Conservation (phyloP, 2,329 filamentous ascomycete genomes). For the Colletotrichum sp. region DNA sequence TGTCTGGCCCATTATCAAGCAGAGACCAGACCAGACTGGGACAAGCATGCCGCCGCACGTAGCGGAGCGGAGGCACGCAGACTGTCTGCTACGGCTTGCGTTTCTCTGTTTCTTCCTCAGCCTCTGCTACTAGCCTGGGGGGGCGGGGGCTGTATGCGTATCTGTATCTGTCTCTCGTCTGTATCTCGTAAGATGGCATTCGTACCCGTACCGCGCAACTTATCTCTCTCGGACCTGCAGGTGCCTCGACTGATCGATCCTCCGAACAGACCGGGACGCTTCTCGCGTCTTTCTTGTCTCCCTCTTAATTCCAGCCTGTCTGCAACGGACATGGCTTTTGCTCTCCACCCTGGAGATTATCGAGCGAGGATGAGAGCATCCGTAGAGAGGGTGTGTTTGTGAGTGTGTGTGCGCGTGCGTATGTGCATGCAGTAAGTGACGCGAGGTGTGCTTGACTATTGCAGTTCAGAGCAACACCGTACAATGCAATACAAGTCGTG, state of each 20-base stretch:
- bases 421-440: neutral
- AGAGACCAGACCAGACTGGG: slow-evolving; percentile 9
- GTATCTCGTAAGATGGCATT: neutral
- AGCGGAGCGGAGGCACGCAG: neutral
- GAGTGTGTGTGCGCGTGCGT: neutral
- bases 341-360: neutral
- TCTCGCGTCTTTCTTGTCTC: neutral
- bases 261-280: neutral
- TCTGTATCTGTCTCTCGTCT: neutral
- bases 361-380: neutral
- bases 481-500: neutral
- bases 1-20: slow-evolving; percentile 9
- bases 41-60: neutral
- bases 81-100: neutral
- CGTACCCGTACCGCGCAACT: slow-evolving; percentile 2
- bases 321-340: neutral
- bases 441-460: slow-evolving; percentile 8
- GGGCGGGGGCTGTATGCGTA: neutral
- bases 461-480: neutral
- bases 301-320: neutral
- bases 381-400: neutral
- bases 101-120: neutral
- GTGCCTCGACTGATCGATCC: slow-evolving; percentile 9
- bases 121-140: neutral
- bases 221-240: slow-evolving; percentile 17